A percentile compares a stretch with the other conserved stretches of the same genome.
Evolutionary conservation across 2,329 filamentous ascomycete genomes (phyloP).

Genomic region (Pseudophaeomoniella oleicola): DNA sequence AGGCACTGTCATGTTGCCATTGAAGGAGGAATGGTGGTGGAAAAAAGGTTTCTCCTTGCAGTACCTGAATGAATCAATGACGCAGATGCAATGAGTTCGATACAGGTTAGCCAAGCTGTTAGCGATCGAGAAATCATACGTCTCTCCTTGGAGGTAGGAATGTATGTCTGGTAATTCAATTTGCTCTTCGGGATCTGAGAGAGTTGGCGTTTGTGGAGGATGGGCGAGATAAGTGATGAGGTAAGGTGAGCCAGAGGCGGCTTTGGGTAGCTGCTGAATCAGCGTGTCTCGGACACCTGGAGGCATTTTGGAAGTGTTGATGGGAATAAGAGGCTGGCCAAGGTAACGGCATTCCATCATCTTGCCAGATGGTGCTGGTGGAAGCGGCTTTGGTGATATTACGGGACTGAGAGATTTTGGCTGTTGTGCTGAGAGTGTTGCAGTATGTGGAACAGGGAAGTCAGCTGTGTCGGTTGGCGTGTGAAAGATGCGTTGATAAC

Average conservation of each 20-base stretch:
- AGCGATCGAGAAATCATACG: conserved; percentile 73
- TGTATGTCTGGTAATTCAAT: conserved; percentile 77
- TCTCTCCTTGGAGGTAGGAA: conserved; percentile 51
- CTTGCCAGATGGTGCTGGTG: conserved; percentile 9
- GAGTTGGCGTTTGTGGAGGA: conserved; percentile 28
- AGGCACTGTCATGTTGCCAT: conserved; percentile 89
- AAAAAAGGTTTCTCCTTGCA: conserved; percentile 97
- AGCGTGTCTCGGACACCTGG: conserved; percentile 14
- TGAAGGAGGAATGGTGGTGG: conserved; percentile 85
- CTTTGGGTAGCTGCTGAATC: conserved; percentile 2
- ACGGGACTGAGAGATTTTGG: conserved; percentile 10
- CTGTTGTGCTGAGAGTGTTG: conserved; percentile 8
- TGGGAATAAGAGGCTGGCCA: conserved; percentile 11
- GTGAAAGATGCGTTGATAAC: conserved; percentile 8
- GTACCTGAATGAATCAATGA: conserved; percentile 89
- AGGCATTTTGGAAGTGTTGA: conserved; percentile 12
- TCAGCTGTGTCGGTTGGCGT: conserved; percentile 16
- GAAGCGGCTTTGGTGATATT: conserved; percentile 11
- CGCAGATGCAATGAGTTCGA: conserved; percentile 83
- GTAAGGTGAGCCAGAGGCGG: conserved; percentile 2
- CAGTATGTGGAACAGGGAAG: conserved; percentile 14
- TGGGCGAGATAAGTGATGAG: neutral
- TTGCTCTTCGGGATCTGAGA: conserved; percentile 50
- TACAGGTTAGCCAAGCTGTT: conserved; percentile 79
- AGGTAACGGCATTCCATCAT: neutral